Evolutionary conservation across 139 green algal species (phyloP), one percentile per base, ranked within the genome.

Genomic region (Chlamydomonas schloesseri): DNA sequence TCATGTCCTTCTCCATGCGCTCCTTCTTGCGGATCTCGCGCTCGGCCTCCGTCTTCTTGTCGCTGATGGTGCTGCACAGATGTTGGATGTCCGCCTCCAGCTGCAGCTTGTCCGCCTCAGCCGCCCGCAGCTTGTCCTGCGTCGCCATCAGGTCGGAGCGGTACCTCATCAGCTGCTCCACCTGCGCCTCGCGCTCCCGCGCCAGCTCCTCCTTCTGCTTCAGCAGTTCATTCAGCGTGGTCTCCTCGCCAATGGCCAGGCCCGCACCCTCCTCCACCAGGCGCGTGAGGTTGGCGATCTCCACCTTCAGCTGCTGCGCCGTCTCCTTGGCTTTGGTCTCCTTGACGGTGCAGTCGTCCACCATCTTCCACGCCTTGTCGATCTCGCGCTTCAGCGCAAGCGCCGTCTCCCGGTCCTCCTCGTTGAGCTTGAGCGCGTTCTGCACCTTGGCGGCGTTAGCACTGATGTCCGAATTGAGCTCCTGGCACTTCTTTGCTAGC

Each of bases 361-460:
- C 94, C 91, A 96, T 93, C 82, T 94, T 94, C 96, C 96, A 98
- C 24, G 95, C 95, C 90, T 98, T 98, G 80, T 99, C 96, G 55
- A 99, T 95, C 88, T 99, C 97, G 88, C 96, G 96, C 71, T 98
- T 98, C 29, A 99, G 93, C 10, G 93, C 91, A 0, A 86, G 71
- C 77, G 98, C 98, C 50, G 95, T 97, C 33, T 73, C 88, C 86
- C 97, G 95, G 89, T 99, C 97, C 88, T 99, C 97, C 86, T 98
- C 96, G 53, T 92, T 95, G 24, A 98, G 95, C 90, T 97, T 97
- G 37, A 98, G 91, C 9, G 96, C 96, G 55, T 94, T 96, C 84
- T 97, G 93, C 34, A 98, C 95, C 90, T 98, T 98, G 64, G 96
- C 96, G 29, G 96, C 95, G 81, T 97, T 97, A 9, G 86, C 89